A percentile compares a stretch with the other conserved stretches of the same genome.
Evolutionary conservation across 192 early-diverging fungal genomes (phyloP).

Genomic region (Coemansia sp.): DNA sequence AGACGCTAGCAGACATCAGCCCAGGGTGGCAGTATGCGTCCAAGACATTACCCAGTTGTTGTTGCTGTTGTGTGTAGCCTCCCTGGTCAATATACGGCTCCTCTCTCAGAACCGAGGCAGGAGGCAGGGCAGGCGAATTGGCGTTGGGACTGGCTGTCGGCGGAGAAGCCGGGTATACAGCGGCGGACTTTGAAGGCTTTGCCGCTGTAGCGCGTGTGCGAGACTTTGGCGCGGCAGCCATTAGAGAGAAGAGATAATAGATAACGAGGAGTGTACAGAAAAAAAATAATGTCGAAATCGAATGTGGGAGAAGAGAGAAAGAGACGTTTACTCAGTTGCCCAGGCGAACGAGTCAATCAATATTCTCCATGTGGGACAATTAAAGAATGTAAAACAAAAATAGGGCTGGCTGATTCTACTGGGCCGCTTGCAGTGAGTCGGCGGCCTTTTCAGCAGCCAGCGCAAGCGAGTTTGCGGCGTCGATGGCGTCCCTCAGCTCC

Average conservation of each 20-base stretch:
- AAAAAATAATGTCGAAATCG: not conserved
- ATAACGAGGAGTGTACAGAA: not conserved
- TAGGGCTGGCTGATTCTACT: not conserved
- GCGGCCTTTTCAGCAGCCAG: slow-evolving; percentile 45
- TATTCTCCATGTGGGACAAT: not conserved
- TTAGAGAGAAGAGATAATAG: not conserved
- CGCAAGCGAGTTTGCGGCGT: slow-evolving; percentile 32
- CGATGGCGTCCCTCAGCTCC: slow-evolving; percentile 30
- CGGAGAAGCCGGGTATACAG: slow-evolving; percentile 1
- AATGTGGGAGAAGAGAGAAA: slow-evolving; percentile 5
- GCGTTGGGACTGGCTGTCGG: not conserved
- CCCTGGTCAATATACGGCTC: slow-evolving; percentile 8
- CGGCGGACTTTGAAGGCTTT: not conserved
- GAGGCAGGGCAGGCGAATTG: not conserved
- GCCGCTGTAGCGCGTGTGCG: slow-evolving; percentile 1
- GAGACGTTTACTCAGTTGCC: too few species aligned
- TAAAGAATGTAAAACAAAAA: not conserved
- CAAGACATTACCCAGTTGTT: not conserved
- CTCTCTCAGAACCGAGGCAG: not conserved
- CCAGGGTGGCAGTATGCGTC: not conserved
- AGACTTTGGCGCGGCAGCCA: not conserved
- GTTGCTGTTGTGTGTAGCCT: not conserved
- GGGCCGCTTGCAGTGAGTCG: slow-evolving; percentile 10
- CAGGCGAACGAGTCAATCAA: too few species aligned
- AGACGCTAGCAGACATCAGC: not conserved